Evolutionary conservation across 2,329 filamentous ascomycete species (phyloP), one percentile per base, ranked within the genome.

Genomic region (Ceratocystis cacaofunesta): DNA sequence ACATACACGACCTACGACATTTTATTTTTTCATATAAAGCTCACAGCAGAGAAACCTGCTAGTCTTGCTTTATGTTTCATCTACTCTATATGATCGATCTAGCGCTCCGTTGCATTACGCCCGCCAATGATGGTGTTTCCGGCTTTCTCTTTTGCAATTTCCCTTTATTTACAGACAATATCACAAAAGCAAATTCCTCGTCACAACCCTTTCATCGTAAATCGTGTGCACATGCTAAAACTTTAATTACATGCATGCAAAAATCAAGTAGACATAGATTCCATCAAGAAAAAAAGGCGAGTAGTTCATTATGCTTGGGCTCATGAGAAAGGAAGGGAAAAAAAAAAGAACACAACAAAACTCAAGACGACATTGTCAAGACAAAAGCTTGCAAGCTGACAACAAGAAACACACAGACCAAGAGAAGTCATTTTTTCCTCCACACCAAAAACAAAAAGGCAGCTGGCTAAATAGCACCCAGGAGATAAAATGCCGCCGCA

Each of bases 251-350:
- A 61, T 25, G n/a, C 17, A 58, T 28, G 3, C 17, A 58, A 36
- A 58, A 58, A 61, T 5, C 5, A 7, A 44, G 25, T 5, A 25
- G 12, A 44, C 19, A 43, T 3, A 43, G 12, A 19, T 44, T 44
- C 36, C 32, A n/a, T 22, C n/a, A 41, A 62, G 28, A 46, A 62
- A 25, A 62, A 62, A 62, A 62, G 2, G 28, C 28, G 22, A 22
- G 22, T 50, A 46, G 28, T 65, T 41, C 64, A 62, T 65, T 32
- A 65, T 65, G 44, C 64, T 65, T 65, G 64, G 57, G 52, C 64
- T 65, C 64, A 62, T 65, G 25, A 65, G 25, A 48, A 55, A 25
- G 30, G 3, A 41, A n/a, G 3, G 5, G 17, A 12, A 19, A 46
- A 22, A 32, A 60, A 19, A 50, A 19, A 28, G 5, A 30, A 32